Conservation (phyloP, 305 asterid genomes). For the Fraxinus floribunda region DNA sequence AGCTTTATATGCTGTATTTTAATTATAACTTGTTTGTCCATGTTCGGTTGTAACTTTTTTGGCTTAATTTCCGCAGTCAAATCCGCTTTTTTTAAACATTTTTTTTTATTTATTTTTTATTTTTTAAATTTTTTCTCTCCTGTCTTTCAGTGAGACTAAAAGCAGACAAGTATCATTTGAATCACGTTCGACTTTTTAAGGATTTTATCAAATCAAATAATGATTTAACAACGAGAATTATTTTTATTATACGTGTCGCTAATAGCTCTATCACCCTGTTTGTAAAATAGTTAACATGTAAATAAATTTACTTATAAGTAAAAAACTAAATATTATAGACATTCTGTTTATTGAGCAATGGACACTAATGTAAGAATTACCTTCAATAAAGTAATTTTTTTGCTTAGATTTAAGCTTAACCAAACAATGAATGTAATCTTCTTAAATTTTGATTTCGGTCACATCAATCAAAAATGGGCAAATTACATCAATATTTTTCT, state of each 20-base stretch:
- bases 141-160: not conserved
- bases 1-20: slow-evolving; percentile 33
- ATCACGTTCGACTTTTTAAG: not conserved
- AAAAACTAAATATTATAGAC: not conserved
- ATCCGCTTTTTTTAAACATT: no score
- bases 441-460: not conserved
- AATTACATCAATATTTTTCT: not conserved
- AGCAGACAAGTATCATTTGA: not conserved
- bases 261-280: not conserved
- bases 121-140: not conserved
- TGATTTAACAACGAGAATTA: not conserved
- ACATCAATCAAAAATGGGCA: not conserved
- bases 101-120: not conserved
- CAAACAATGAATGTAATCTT: not conserved
- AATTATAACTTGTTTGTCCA: slow-evolving; percentile 29
- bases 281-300: not conserved
- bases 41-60: slow-evolving; percentile 12
- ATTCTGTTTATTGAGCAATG: not conserved
- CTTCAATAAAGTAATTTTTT: not conserved
- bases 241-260: not conserved
- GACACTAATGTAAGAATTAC: not conserved
- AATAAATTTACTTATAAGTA: not conserved
- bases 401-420: not conserved
- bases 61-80: slow-evolving; percentile 2
- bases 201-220: not conserved